Evolutionary conservation across 2,329 filamentous ascomycete species (phyloP), one percentile per base, ranked within the genome.

Genomic region (Monilinia fructicola): DNA sequence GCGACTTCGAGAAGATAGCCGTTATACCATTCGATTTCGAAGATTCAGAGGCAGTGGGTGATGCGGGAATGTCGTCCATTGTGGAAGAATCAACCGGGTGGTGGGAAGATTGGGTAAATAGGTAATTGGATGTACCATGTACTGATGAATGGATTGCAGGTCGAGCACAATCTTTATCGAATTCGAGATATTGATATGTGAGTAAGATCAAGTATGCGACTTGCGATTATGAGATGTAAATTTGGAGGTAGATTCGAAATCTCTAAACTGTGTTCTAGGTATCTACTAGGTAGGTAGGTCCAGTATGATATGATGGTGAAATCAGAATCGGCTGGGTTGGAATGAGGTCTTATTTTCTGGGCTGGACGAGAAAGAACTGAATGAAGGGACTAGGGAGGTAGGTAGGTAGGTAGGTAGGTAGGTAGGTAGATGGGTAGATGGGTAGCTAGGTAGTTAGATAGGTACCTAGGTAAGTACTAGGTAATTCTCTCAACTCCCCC

Each of bases 1-100:
- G 72, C 4, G 62, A 66, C 54, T 74, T 76, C 12, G 73, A 73
- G 53, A 75, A 71, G n/a, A 74, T 67, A 16, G 70, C 67, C 1
- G 69, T 54, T 44, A 76, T 56, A 11, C 72, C 70, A 40, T 68
- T 71, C 31, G 69, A 67, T 38, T 69, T 67, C 4, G 74, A 71
- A 46, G 73, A 74, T 55, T 71, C 67, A 11, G 72, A 65, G 14
- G 54, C 56, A 4, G 63, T 60, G 16, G 63, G 63, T 48, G 63
- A 65, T 6, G 42, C 4, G 18, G 63, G 54, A 60, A 40, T 31
- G n/a, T 60, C 54, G 54, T 66, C 59, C 65, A 64, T 64, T 52
- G 42, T 60, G 58, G 63, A 46, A 35, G 31, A 50, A 53, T 52
- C 54, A 12, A 38, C 53, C 53, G 23, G 53, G 26, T 52, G 35